Evolutionary conservation across 1,284 basidiomycete genomes (phyloP), one percentile per base, ranked within the genome.

Genomic region (Rhodotorula sp.): DNA sequence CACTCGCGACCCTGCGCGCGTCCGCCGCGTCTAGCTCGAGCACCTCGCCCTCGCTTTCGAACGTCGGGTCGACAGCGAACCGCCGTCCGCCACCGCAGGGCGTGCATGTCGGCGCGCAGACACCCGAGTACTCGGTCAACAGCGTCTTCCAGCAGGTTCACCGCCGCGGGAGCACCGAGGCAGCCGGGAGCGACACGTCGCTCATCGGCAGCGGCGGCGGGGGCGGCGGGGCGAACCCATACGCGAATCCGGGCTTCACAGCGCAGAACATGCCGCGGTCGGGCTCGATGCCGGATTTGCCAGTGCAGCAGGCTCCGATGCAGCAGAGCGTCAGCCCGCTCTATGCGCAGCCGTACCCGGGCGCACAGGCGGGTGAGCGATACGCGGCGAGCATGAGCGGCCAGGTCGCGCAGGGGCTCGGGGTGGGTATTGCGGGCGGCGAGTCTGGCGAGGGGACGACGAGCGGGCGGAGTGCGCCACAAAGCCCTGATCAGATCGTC

Each of bases 81-180:
- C 61, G 66, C 34, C 65, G 70, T 3, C 61, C 65, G 42, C 56
- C 64, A 23, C 62, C 66, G 45, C 64, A 66, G 57, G 25, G 23
- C 41, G 1, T 64, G 7, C 64, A 63, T 3, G 50, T 64, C 4
- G 70, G 70, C 4, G 63, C 70, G 17, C 63, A 68, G 21, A 68
- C 70, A 7, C 70, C 70, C 45, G 70, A 72, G 25, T 60, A 66
- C 56, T 55, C 19, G 17, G 25, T 66, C 27, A 14, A 14, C 23
- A 10, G 21, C 10, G 13, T 45, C 41, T 65, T 65, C 49, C 42
- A 56, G 19, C 52, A 34, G 34, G 34, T 34, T 34, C 34, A 34
- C 34, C 34, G 34, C 34, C 34, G 34, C 34, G 34, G 34, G 34
- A 34, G 34, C 34, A 34, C 34, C 34, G 34, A 34, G 34, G 34